These are phyloP conservation scores for Jimgerdemannia flammicorona DNA, from an alignment of 192 early-diverging fungal species.

Conservation along the genomic window DNA sequence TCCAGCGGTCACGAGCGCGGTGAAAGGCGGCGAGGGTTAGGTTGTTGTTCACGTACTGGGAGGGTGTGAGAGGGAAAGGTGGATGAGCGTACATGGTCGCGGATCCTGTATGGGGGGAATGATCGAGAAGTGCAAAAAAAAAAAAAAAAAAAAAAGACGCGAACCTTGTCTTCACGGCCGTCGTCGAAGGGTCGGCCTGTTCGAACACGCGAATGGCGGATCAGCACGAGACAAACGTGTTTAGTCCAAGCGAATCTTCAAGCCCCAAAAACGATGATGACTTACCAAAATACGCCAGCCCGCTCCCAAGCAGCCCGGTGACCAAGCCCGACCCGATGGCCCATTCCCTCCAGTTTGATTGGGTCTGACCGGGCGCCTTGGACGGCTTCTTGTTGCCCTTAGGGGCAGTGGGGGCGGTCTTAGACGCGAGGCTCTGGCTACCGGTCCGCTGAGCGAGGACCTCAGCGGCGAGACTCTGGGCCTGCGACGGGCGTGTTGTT, in stretches of 20 bases:
- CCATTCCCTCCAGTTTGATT: conserved; percentile 29
- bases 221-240: too few relatives aligned
- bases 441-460: conserved; percentile 39
- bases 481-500: conserved; percentile 14
- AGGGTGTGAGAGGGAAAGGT: not conserved
- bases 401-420: conserved; percentile 42
- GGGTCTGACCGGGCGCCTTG: conserved; percentile 37
- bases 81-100: not conserved
- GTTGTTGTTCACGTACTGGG: conserved; percentile 26
- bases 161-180: conserved; percentile 31
- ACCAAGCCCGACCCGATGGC: conserved; percentile 31
- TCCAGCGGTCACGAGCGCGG: conserved; percentile 23
- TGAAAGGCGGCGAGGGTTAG: conserved; percentile 21
- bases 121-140: not conserved
- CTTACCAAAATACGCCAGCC: conserved; percentile 43
- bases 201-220: too few relatives aligned
- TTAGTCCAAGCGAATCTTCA: too few relatives aligned
- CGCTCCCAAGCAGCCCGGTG: conserved; percentile 25
- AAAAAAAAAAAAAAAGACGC: too few relatives aligned
- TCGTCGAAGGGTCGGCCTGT: conserved; percentile 32
- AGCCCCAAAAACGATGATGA: not conserved
- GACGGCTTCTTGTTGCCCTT: conserved; percentile 52
- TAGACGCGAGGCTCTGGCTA: conserved; percentile 21
- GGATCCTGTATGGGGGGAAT: not conserved
- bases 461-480: conserved; percentile 38